Base-by-base conservation (phyloP, 2,329 filamentous ascomycete species). In the Paraphoma sp. region DNA sequence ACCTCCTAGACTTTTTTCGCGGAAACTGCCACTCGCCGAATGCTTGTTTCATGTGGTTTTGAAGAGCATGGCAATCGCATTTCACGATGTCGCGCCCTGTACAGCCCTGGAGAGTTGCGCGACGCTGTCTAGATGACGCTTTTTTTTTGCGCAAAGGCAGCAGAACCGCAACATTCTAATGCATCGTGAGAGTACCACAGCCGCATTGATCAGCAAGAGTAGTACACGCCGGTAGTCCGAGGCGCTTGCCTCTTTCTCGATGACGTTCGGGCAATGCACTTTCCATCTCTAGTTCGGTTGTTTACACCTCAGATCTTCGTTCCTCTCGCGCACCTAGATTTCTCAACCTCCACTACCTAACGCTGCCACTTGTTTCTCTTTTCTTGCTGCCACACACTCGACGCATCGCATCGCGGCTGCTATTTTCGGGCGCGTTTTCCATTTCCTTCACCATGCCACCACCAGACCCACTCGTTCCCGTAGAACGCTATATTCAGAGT, bases 401-500 rank as follows among this genome's bases (percentile, higher is more conserved):
- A 38, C 44, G 38, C 23, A 42, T 47, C 50, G 50, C 47, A 30
- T 52, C 31, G 18, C 41, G 38, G 16, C 23, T 14, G 9, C 38
- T 16, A n/a, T 36, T 31, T 30, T 36, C 28, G 12, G 30, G 33
- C n/a, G 16, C 41, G 17, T 36, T 45, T 16, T 49, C 48, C 41
- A 31, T 42, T 7, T 43, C 43, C 11, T 42, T 17, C 57, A 66
- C 49, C 8, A 69, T 68, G 65, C 60, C 64, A 18, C 56, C 62
- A 52, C 62, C 51, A 51, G 71, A 74, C 48, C 63, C 66, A 14
- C 57, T 71, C 12, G 68, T 73, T 12, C 67, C 64, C 18, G 67
- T 55, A 23, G 71, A 74, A 46, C 69, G 65, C 31, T 45, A 57
- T 16, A 68, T 74, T 72, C 70, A 72, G 41, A 59, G 53, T 17